Conservation (phyloP, 768 basidiomycete species). For the Mycena pura region DNA sequence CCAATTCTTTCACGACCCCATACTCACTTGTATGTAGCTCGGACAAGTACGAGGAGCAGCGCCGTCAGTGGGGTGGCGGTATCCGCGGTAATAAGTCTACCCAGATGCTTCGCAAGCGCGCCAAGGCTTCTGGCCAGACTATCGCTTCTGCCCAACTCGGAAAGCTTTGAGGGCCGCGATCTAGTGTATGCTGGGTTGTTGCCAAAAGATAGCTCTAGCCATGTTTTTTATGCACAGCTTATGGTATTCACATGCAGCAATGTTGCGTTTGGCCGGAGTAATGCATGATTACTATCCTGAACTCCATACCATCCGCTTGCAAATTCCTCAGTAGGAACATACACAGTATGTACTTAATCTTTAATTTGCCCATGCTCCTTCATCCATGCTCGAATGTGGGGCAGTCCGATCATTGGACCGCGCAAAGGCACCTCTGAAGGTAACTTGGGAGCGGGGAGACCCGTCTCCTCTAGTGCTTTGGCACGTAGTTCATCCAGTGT, state of each 20-base stretch:
- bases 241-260: no score
- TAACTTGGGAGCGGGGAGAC: slow-evolving; percentile 15
- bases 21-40: slow-evolving; percentile 58
- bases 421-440: slow-evolving; percentile 18
- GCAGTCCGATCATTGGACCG: slow-evolving; percentile 16
- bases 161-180: slow-evolving; percentile 63
- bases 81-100: slow-evolving; percentile 94
- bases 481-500: slow-evolving; percentile 18
- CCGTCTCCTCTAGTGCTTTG: slow-evolving; percentile 15
- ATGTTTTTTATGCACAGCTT: slow-evolving; percentile 16
- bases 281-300: no score
- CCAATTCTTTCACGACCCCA: slow-evolving; percentile 3
- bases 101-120: slow-evolving; percentile 92
- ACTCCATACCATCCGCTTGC: no score
- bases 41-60: slow-evolving; percentile 92
- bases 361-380: slow-evolving; percentile 19
- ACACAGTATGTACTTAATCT: neutral
- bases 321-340: no score
- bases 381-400: slow-evolving; percentile 19
- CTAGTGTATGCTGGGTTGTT: no score
- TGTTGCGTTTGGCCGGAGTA: no score
- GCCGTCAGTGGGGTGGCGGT: slow-evolving; percentile 96
- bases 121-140: slow-evolving; percentile 85
- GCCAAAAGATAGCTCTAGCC: neutral
- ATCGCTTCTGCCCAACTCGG: slow-evolving; percentile 58